Percentiles rank a stretch among this genome's conserved stretches.
Conservation (phyloP, 495 filamentous ascomycete species). For the Trichoderma parareesei region DNA sequence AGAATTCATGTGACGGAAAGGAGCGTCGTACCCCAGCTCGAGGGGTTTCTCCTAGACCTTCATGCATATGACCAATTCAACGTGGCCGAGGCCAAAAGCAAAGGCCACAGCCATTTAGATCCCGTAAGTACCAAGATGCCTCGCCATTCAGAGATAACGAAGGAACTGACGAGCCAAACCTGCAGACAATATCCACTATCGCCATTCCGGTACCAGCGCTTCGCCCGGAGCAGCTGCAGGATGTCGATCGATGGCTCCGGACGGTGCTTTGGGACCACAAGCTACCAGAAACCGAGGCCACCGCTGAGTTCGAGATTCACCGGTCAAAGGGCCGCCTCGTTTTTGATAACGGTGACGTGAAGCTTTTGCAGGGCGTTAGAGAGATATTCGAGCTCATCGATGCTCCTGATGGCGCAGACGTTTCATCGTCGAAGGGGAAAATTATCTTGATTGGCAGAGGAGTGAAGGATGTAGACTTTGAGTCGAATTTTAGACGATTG, state of each 20-base stretch:
- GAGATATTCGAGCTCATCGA: conserved; percentile 91
- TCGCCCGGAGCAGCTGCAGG: conserved; percentile 39
- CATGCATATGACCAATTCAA: conserved; percentile 85
- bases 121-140: conserved; percentile 43
- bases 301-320: conserved; percentile 60
- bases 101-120: conserved; percentile 76
- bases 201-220: conserved; percentile 57
- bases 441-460: conserved; percentile 73
- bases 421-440: conserved; percentile 46
- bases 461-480: conserved; percentile 43
- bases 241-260: conserved; percentile 74
- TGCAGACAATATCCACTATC: conserved; percentile 79
- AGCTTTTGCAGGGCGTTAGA: conserved; percentile 83
- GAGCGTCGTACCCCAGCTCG: conserved; percentile 69
- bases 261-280: conserved; percentile 73
- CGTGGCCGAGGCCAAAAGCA: conserved; percentile 52
- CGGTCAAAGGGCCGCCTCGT: conserved; percentile 72
- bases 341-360: conserved; percentile 51
- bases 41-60: conserved; percentile 78
- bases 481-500: conserved; percentile 24
- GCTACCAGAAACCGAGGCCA: conserved; percentile 40
- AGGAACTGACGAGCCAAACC: background rate
- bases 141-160: no score
- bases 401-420: conserved; percentile 25
- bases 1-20: conserved; percentile 74